A percentile compares a stretch with the other conserved stretches of the same genome.
Conservation (phyloP, 495 filamentous ascomycete genomes). For the Chaetomium cochliodes region DNA sequence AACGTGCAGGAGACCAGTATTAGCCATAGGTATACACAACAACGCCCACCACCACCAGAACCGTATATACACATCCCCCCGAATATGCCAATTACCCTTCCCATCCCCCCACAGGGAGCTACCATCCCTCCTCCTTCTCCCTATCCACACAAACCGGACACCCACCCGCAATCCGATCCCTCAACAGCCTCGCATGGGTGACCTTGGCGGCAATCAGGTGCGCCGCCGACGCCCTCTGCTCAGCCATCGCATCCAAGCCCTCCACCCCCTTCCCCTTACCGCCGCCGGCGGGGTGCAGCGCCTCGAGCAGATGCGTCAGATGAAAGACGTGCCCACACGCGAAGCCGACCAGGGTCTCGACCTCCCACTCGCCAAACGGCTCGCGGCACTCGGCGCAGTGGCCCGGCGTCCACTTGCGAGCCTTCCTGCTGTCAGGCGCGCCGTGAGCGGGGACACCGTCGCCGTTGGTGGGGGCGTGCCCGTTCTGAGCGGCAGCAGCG, state of each 20-base stretch:
- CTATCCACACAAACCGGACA: constrained; percentile 61
- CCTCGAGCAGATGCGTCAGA: constrained; percentile 68
- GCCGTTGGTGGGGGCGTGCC: no score
- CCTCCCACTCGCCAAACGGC: constrained; percentile 60
- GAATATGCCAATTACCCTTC: not conserved
- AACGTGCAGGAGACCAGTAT: not conserved
- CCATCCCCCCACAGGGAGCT: not conserved
- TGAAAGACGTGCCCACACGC: constrained; percentile 92
- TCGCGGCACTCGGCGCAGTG: constrained; percentile 65
- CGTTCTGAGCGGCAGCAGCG: not conserved
- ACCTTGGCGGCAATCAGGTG: constrained; percentile 74
- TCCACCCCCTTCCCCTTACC: constrained; percentile 25
- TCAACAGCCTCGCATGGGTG: constrained; percentile 77
- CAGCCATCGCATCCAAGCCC: constrained; percentile 20
- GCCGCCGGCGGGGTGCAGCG: constrained; percentile 43
- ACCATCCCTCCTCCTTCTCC: constrained; percentile 9
- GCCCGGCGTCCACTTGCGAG: constrained; percentile 42
- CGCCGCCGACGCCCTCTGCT: constrained; percentile 19
- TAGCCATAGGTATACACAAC: not conserved
- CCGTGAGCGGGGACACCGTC: no score
- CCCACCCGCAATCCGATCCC: constrained; percentile 66
- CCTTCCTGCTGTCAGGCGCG: constrained; percentile 2
- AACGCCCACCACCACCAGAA: not conserved
- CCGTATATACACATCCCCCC: not conserved
- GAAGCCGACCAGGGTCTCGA: constrained; percentile 81